Base-by-base conservation (phyloP, 257 asterid species). In the Cordia subcordata region DNA sequence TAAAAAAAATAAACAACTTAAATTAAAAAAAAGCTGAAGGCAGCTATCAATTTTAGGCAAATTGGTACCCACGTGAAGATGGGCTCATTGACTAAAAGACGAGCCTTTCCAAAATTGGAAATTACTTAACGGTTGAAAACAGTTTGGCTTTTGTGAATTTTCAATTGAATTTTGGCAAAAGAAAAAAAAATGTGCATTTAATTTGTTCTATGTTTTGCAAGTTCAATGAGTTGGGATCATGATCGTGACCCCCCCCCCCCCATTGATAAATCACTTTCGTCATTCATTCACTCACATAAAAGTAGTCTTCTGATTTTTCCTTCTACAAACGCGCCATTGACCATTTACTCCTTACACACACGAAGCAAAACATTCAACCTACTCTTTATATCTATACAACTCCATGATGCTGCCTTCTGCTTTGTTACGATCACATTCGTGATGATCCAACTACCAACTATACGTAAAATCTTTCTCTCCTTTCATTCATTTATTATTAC, bases 71-170 rank as follows among this genome's bases (percentile, higher is more conserved):
- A 6, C 8, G 61, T 17, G 58, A 15, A 42, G 60, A 68, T 56
- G 55, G 44, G 51, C 68, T 66, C 56, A 49, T 67, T 74, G 55
- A 69, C 65, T 51, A 49, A 55, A 70, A 58, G 51, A 63, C 11
- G 71, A 52, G 56, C 61, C 68, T 65, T 82, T 82, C 84, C 82
- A 23, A 3, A 72, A 65, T 67, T 66, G 74, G 82, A 63, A 80
- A 53, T 57, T 54, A 71, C 62, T 75, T 59, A 55, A 68, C 64
- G 70, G 61, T 62, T 70, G 69, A 64, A 44, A 67, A 67, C 35
- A 68, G 67, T 50, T 67, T 82, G 51, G n/a, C 65, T 62, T 42
- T 32, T 55, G 44, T 61, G 13, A 50, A 27, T n/a, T n/a, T n/a
- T n/a, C n/a, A n/a, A n/a, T n/a, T n/a, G n/a, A n/a, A n/a, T 54